phyloP scores from a whole-genome alignment of 192 early-diverging fungal species.

The Coemansia sp. region DNA sequence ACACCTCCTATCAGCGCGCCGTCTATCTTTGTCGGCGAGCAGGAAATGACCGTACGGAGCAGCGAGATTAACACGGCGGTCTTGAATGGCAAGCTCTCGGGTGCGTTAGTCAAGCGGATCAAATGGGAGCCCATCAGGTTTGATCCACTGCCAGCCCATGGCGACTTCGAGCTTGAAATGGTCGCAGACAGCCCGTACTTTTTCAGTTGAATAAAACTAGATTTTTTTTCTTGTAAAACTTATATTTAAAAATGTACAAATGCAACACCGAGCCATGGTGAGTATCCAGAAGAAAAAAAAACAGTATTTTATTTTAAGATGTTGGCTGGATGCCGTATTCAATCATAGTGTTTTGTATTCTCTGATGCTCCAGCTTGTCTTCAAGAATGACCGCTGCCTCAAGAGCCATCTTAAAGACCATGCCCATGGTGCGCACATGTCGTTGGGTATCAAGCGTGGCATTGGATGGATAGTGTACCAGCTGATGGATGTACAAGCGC shows the following conservation, averaged over 20 bases:
- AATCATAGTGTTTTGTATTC: slow-evolving; percentile 29
- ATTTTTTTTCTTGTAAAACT: slow-evolving; percentile 1
- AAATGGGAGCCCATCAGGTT: slow-evolving; percentile 66
- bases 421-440: slow-evolving; percentile 10
- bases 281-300: background rate
- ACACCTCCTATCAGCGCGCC: background rate
- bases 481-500: slow-evolving; percentile 39
- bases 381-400: slow-evolving; percentile 14
- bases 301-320: background rate
- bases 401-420: slow-evolving; percentile 42
- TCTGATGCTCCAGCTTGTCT: slow-evolving; percentile 4
- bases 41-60: background rate
- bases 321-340: slow-evolving; percentile 23
- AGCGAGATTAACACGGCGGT: slow-evolving; percentile 7
- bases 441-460: slow-evolving; percentile 21
- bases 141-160: slow-evolving; percentile 73
- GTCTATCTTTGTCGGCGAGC: slow-evolving; percentile 11
- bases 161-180: slow-evolving; percentile 80
- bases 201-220: slow-evolving; percentile 76
- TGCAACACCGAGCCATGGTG: background rate
- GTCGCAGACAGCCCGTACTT: slow-evolving; percentile 87
- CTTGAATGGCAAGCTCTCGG: slow-evolving; percentile 19
- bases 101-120: slow-evolving; percentile 21
- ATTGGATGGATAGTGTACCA: slow-evolving; percentile 17
- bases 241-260: background rate